Evolutionary conservation across 352 stramenopile genomes (phyloP).

Genomic region (Globisporangium spinosum): DNA sequence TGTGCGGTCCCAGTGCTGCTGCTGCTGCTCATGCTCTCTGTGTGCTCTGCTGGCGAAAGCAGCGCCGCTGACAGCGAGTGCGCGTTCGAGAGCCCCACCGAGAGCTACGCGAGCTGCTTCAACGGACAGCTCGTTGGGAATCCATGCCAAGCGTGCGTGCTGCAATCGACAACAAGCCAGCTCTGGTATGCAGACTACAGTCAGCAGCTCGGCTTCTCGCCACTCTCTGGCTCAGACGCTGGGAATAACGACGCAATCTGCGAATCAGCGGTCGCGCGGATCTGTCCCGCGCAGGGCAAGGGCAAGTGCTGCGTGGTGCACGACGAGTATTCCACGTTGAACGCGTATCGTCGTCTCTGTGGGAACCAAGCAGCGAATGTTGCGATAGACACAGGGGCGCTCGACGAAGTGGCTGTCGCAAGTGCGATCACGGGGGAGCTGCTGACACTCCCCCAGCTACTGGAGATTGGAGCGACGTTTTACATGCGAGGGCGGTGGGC

Average conservation of each 20-base stretch:
- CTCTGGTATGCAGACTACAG: constrained; percentile 17
- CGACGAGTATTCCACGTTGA: constrained; percentile 3
- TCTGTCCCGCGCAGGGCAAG: constrained; percentile 16
- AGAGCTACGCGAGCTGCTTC: constrained; percentile 14
- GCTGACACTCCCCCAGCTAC: constrained; percentile 2
- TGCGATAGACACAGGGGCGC: neutral
- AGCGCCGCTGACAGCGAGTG: neutral
- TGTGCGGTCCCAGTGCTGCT: neutral
- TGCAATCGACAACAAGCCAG: neutral
- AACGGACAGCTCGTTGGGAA: neutral
- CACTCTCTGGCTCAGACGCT: neutral
- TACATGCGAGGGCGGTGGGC: constrained; percentile 21
- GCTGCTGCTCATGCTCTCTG: neutral
- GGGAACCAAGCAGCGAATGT: neutral
- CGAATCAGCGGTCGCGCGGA: constrained; percentile 19
- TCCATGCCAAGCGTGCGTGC: constrained; percentile 2
- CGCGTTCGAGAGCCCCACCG: constrained; percentile 6
- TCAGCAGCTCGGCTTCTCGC: neutral
- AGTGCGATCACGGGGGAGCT: neutral
- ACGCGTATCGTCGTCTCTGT: constrained; percentile 14
- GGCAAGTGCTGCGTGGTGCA: constrained; percentile 18
- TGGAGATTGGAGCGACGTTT: constrained; percentile 10
- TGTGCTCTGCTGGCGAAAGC: neutral
- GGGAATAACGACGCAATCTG: neutral
- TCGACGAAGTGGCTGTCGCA: constrained; percentile 1